These are phyloP conservation scores for Lactifluus echinatus DNA, from an alignment of 768 basidiomycete genomes.

Conservation along the genomic window DNA sequence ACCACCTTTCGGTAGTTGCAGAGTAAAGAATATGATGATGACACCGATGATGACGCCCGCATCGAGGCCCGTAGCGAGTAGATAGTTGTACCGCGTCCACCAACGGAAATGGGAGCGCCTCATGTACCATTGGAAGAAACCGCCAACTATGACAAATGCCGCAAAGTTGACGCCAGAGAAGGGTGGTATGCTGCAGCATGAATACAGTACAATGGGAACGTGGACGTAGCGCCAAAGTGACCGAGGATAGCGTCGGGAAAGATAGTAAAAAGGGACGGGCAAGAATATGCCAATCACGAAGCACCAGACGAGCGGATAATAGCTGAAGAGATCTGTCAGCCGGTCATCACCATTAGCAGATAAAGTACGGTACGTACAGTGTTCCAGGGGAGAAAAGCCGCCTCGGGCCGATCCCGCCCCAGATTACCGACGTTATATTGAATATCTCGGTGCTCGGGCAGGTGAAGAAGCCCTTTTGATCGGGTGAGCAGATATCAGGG, in stretches of 20 bases:
- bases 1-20: slow-evolving; percentile 48
- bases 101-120: slow-evolving; percentile 58
- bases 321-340: slow-evolving; percentile 29
- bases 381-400: too few species aligned
- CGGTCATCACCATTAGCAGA: neutral
- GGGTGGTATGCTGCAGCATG: slow-evolving; percentile 67
- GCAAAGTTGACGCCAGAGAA: slow-evolving; percentile 87
- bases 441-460: slow-evolving; percentile 28
- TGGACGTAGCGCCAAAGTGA: slow-evolving; percentile 83
- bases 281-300: slow-evolving; percentile 69
- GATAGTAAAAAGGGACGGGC: slow-evolving; percentile 77
- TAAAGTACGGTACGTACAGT: slow-evolving; percentile 23
- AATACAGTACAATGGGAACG: slow-evolving; percentile 79
- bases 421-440: too few species aligned
- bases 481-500: too few species aligned
- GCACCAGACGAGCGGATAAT: slow-evolving; percentile 57
- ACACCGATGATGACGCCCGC: slow-evolving; percentile 52
- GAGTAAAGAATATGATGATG: slow-evolving; percentile 58
- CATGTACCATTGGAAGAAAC: slow-evolving; percentile 80
- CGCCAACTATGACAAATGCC: slow-evolving; percentile 69
- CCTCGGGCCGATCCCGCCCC: too few species aligned
- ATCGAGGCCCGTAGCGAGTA: slow-evolving; percentile 64
- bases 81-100: slow-evolving; percentile 83
- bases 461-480: slow-evolving; percentile 35
- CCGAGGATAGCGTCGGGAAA: slow-evolving; percentile 70